Conservation (phyloP, 129 eudicot genomes). For the Chrysanthemum seticuspe region DNA sequence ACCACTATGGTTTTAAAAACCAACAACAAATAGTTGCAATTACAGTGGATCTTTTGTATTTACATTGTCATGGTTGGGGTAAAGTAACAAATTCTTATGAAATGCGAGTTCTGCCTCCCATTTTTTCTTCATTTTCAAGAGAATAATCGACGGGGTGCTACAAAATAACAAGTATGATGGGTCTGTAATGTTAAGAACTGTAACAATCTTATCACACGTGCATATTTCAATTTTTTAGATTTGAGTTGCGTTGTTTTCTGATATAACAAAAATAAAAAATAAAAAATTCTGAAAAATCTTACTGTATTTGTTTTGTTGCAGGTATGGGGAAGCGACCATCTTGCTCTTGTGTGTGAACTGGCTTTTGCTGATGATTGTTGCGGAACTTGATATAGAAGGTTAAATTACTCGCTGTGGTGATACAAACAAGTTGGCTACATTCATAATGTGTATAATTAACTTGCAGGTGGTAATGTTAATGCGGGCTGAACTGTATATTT, state of each 20-base stretch:
- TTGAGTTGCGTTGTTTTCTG: too few species aligned
- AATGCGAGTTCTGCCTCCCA: neutral
- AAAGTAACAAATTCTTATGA: neutral
- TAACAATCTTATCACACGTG: too few species aligned
- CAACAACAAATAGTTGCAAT: too few species aligned
- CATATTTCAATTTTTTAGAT: too few species aligned
- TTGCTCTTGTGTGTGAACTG: constrained; percentile 88
- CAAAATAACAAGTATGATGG: neutral
- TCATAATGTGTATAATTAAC: too few species aligned
- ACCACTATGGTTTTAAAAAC: too few species aligned
- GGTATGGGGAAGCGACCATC: constrained; percentile 95
- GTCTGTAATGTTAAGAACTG: neutral
- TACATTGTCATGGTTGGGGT: too few species aligned
- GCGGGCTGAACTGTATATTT: too few species aligned
- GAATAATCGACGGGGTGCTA: neutral
- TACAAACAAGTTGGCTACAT: too few species aligned
- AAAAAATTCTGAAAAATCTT: neutral
- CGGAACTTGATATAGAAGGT: constrained; percentile 13
- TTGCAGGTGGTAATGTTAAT: too few species aligned
- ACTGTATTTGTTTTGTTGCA: constrained; percentile 31
- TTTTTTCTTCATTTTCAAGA: neutral
- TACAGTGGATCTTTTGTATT: too few species aligned
- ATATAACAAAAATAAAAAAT: too few species aligned
- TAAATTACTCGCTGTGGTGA: neutral
- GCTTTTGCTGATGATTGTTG: constrained; percentile 51